Percentiles rank a stretch among this genome's conserved stretches.
phyloP scores from a whole-genome alignment of 2,329 filamentous ascomycete genomes.

The Fusarium cyanostomum region DNA sequence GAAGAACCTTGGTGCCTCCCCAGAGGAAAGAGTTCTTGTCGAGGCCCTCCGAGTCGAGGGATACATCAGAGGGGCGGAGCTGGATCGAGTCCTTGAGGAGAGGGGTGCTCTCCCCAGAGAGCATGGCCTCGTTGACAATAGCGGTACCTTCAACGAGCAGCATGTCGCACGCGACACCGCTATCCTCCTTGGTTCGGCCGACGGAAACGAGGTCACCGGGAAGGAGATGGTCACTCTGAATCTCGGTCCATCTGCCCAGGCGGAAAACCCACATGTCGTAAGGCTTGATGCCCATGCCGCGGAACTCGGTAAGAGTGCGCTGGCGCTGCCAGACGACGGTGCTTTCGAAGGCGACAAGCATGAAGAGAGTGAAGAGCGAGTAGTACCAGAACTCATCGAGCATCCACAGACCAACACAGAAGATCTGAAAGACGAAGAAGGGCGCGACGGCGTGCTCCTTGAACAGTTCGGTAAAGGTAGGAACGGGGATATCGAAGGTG shows the following conservation, averaged over 20 bases:
- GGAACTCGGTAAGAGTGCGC: constrained; percentile 93
- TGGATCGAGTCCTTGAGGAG: constrained; percentile 96
- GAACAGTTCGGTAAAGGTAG: constrained; percentile 94
- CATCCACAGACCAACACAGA: constrained; percentile 98
- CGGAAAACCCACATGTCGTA: constrained; percentile 94
- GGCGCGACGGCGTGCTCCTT: constrained; percentile 98
- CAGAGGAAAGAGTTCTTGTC: constrained; percentile 98
- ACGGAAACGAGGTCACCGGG: constrained; percentile 95
- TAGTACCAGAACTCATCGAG: constrained; percentile 99
- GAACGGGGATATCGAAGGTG: constrained; percentile 96
- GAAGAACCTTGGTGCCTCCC: constrained; percentile 96
- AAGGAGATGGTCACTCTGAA: constrained; percentile 88
- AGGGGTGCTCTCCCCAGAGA: constrained; percentile 97
- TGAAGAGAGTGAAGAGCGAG: constrained; percentile 97
- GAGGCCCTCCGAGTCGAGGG: constrained; percentile 85
- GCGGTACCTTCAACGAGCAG: constrained; percentile 92
- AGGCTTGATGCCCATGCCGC: constrained; percentile 99
- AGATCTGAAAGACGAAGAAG: constrained; percentile 99
- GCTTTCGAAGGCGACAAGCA: constrained; percentile 97
- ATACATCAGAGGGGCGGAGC: constrained; percentile 82
- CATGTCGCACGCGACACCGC: constrained; percentile 97
- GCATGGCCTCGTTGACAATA: constrained; percentile 99
- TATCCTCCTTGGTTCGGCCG: constrained; percentile 93
- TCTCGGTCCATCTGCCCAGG: constrained; percentile 85
- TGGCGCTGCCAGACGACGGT: constrained; percentile 99